These are phyloP conservation scores for Spongospora subterranea DNA, from an alignment of 208 protist species.

Conservation along the genomic window DNA sequence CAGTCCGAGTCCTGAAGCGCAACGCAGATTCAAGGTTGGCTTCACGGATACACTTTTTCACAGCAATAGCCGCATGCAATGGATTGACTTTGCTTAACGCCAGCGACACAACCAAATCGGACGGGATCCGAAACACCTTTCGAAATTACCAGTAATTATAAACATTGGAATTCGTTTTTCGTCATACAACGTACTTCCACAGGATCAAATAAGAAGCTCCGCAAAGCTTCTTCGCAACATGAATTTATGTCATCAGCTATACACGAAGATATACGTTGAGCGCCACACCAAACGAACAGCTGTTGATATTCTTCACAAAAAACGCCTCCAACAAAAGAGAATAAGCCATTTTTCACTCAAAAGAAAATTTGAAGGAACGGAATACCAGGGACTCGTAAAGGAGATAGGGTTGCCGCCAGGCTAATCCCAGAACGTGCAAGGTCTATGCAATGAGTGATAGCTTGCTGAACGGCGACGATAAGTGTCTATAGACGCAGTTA, in stretches of 20 bases:
- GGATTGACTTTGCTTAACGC: background rate
- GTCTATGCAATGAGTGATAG: background rate
- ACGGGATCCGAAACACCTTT: background rate
- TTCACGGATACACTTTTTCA: slow-evolving; percentile 2
- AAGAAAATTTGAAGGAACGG: no score
- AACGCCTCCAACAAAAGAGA: no score
- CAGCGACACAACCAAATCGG: background rate
- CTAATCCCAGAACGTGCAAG: background rate
- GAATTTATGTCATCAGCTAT: background rate
- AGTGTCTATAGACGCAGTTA: no score
- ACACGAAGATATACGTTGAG: background rate
- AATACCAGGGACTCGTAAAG: background rate
- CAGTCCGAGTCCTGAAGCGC: background rate
- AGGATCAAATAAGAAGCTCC: background rate
- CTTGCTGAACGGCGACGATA: background rate
- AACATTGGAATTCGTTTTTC: background rate
- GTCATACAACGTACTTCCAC: background rate
- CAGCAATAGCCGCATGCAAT: background rate
- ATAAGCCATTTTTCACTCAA: no score
- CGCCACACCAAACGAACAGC: background rate
- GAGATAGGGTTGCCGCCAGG: background rate
- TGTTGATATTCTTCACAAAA: background rate
- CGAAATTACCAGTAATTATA: background rate
- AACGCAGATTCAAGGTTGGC: slow-evolving; percentile 1
- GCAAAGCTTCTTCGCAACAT: background rate